Evolutionary conservation across 1,139 yeast species (phyloP).

Genomic region (Suhomyces choctaworum): DNA sequence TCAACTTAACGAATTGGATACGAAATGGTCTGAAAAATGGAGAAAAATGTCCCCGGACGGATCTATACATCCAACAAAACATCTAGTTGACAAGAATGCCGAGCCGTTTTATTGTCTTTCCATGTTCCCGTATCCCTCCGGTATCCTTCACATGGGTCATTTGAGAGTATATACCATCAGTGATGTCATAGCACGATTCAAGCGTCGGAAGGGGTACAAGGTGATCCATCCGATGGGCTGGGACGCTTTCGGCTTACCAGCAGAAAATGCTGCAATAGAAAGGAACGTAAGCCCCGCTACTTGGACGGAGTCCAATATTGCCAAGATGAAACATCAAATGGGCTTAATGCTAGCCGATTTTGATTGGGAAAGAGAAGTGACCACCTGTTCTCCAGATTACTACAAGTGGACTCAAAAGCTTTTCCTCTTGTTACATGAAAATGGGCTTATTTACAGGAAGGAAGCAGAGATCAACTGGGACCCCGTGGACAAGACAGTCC

Average conservation of each 20-base stretch:
- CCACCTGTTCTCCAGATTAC: slow-evolving; percentile 87
- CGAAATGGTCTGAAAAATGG: slow-evolving; percentile 59
- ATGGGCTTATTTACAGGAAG: slow-evolving; percentile 81
- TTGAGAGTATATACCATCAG: slow-evolving; percentile 87
- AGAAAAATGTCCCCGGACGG: slow-evolving; percentile 35
- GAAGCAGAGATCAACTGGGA: slow-evolving; percentile 96
- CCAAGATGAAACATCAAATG: slow-evolving; percentile 84
- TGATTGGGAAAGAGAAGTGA: slow-evolving; percentile 89
- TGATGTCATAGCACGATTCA: slow-evolving; percentile 78
- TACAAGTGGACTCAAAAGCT: slow-evolving; percentile 91
- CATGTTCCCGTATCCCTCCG: slow-evolving; percentile 97
- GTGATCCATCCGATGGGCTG: slow-evolving; percentile 98
- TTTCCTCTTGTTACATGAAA: slow-evolving; percentile 67
- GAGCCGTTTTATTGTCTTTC: slow-evolving; percentile 66
- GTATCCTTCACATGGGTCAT: slow-evolving; percentile 90
- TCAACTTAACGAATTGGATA: slow-evolving; percentile 33
- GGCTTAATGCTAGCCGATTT: slow-evolving; percentile 76
- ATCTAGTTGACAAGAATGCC: slow-evolving; percentile 22
- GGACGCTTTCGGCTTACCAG: slow-evolving; percentile 98
- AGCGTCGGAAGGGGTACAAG: slow-evolving; percentile 70
- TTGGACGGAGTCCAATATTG: slow-evolving; percentile 81
- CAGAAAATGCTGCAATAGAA: slow-evolving; percentile 96
- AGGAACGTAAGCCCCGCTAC: slow-evolving; percentile 71
- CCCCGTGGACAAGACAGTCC: slow-evolving; percentile 88
- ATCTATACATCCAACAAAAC: slow-evolving; percentile 48